These are phyloP conservation scores for Phyllosticta capitalensis DNA, from an alignment of 2,329 filamentous ascomycete genomes.

Conservation along the genomic window DNA sequence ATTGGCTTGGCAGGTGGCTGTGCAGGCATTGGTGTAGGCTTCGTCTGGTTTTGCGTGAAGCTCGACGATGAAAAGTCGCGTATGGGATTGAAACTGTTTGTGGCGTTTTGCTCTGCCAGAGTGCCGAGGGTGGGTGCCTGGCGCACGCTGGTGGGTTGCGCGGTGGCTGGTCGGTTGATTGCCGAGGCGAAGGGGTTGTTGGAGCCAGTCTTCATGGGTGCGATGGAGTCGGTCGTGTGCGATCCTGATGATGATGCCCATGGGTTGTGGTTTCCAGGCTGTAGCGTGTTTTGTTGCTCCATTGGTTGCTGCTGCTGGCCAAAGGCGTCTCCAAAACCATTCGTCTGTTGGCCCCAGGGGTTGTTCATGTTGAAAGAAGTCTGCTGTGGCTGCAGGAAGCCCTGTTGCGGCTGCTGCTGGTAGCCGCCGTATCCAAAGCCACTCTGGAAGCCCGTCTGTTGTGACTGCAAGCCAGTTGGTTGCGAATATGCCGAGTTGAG, in stretches of 20 bases:
- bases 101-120: constrained; percentile 75
- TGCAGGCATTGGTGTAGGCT: constrained; percentile 15
- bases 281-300: constrained; percentile 52
- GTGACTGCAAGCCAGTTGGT: constrained; percentile 59
- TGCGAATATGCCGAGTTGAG: constrained; percentile 63
- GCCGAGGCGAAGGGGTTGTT: constrained; percentile 91
- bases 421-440: constrained; percentile 51
- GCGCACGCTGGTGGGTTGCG: constrained; percentile 37
- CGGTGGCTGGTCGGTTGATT: constrained; percentile 50
- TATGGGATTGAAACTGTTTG: constrained; percentile 41
- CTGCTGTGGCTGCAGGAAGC: constrained; percentile 53
- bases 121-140: constrained; percentile 62
- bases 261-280: constrained; percentile 86
- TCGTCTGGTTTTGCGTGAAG: constrained; percentile 35
- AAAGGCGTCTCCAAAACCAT: constrained; percentile 25
- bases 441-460: constrained; percentile 58
- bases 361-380: constrained; percentile 45
- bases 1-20: constrained; percentile 26
- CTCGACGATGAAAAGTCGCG: constrained; percentile 36
- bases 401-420: constrained; percentile 51
- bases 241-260: constrained; percentile 58
- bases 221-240: constrained; percentile 52
- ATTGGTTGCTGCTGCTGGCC: constrained; percentile 41
- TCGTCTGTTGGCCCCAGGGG: constrained; percentile 27
- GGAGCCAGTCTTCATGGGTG: constrained; percentile 81